Evolutionary conservation across 495 filamentous ascomycete genomes (phyloP), one percentile per base, ranked within the genome.

Genomic region (Hypoxylon subgilvum): DNA sequence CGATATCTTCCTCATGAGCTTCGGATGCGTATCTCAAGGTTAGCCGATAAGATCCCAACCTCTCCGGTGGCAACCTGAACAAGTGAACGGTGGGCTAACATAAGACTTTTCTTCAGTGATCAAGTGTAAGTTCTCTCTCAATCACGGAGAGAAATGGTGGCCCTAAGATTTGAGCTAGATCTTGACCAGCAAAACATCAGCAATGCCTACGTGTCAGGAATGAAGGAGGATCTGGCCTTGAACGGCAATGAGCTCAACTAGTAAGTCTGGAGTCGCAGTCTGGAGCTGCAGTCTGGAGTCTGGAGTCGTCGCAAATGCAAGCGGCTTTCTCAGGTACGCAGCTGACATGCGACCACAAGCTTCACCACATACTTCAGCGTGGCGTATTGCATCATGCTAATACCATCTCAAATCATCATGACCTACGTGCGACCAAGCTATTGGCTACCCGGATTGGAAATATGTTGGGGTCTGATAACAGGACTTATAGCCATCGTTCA

Each of bases 371-470:
- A 71, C 47, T 79, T 76, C 56, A 76, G 70, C 49, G 71, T 77
- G 22, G 74, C 72, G 2, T 78, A 76, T 36, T 71, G 76, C 23
- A 68, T 78, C 34, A 77, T 75, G 67, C 64, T 76, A 23, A 72
- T 79, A 28, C 77, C 77, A 10, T 74, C 70, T 22, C 83, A 86
- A 59, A 71, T 87, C 14, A 73, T 86, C 23, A 63, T 87, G 66
- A 66, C 79, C 0, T 69, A 73, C 39, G 72, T 75, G 50, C 42
- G 69, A 18, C 50, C 72, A 8, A 72, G 70, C 41, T 70, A 74
- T 47, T 78, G 71, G 69, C 56, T 79, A 8, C 61, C 75, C 0
- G 69, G 65, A 6, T 68, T 77, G 10, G 76, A 78, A 31, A 65
- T 78, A 30, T 69, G 65, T 14, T 79, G 77, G 77, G 74, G 72